Evolutionary conservation across 108 stramenopile species (phyloP), one percentile per base, ranked within the genome.

Genomic region (Aurantiochytrium sp.): DNA sequence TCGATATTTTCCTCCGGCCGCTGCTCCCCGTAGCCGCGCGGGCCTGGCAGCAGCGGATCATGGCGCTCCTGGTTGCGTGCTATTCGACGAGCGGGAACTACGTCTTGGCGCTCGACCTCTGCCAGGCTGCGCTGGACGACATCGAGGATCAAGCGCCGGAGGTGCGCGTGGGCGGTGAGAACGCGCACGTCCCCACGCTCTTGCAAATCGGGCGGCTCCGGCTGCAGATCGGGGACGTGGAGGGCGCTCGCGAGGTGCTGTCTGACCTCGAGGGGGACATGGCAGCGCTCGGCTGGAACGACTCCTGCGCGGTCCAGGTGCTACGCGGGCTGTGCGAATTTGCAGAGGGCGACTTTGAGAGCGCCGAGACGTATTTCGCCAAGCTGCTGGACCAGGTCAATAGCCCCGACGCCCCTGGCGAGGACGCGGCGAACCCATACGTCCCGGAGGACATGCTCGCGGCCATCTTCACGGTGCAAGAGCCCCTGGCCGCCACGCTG

Each of bases 221-320:
- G n/a, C 45, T 81, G 17, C 69, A 81, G n/a, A 81, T 81, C 10
- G 69, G 69, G n/a, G 69, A 81, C 45, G 27, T 65, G 15, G 59
- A 65, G 31, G 59, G 31, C 32, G 59, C 59, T 34, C 27, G 32
- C 31, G 27, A 15, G 59, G 32, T 65, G 8, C 10, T 65, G 27
- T 6, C 6, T 10, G 59, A 65, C 59, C 32, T 65, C 31, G 32
- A 65, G 32, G 32, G 2, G 10, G 59, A 81, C n/a, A 39, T 39
- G 69, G 31, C 68, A 31, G 30, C 19, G 50, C 45, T 45, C 24
- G 45, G 24, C 2, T 48, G 69, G 37, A 41, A n/a, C 69, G 30
- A 48, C 17, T 6, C 42, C 48, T 10, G 37, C 12, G 69, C 24
- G 5, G 42, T 45, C 36, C 69, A 48, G 45, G 69, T 48, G 48